Conservation (phyloP, 106 monocot genomes). For the Allium fistulosum region DNA sequence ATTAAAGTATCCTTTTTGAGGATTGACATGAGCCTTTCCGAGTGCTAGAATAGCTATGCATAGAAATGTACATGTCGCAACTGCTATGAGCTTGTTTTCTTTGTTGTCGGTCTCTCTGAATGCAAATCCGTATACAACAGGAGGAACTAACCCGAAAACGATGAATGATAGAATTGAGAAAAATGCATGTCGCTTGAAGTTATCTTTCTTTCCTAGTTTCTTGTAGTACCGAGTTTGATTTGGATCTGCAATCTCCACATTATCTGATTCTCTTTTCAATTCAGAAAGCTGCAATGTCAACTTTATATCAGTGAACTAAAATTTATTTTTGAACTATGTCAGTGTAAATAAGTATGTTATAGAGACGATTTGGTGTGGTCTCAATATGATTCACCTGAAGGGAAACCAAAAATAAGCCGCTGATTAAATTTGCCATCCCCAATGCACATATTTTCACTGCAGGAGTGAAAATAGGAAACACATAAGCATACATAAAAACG, state of each 20-base stretch:
- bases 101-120: slow-evolving; percentile 45
- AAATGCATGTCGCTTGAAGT: slow-evolving; percentile 41
- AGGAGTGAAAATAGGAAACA: background rate
- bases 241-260: background rate
- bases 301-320: background rate
- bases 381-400: background rate
- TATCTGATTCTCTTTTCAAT: slow-evolving; percentile 24
- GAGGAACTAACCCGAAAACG: slow-evolving; percentile 50
- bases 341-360: too few relatives aligned
- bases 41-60: slow-evolving; percentile 29
- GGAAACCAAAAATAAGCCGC: slow-evolving; percentile 14
- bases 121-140: slow-evolving; percentile 57
- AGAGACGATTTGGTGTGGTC: background rate
- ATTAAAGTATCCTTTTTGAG: slow-evolving; percentile 32
- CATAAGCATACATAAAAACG: too few relatives aligned
- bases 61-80: slow-evolving; percentile 38
- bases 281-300: slow-evolving; percentile 38
- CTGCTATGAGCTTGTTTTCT: slow-evolving; percentile 58
- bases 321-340: background rate
- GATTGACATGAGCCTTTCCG: slow-evolving; percentile 2
- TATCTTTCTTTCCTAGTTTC: slow-evolving; percentile 38
- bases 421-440: slow-evolving; percentile 17
- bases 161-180: slow-evolving; percentile 53
- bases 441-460: slow-evolving; percentile 20
- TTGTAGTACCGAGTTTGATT: slow-evolving; percentile 37